These are phyloP conservation scores for Coix lacrymajobi DNA, from an alignment of 176 grass and related monocot species.

Conservation along the genomic window DNA sequence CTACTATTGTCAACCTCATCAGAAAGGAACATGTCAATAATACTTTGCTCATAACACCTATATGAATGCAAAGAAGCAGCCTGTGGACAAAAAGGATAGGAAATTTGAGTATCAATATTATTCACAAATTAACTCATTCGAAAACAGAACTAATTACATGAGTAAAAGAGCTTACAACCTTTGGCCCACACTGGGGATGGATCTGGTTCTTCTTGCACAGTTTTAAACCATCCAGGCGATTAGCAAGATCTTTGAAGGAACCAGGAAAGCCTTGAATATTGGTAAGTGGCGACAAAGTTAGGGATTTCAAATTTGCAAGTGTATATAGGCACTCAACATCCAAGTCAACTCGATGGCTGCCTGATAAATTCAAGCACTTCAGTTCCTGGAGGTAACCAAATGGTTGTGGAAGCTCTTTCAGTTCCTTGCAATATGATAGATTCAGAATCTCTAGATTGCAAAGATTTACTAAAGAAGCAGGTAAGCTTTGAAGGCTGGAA, in stretches of 20 bases:
- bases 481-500: neutral
- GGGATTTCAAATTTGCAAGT: neutral
- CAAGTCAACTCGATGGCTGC: neutral
- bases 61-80: neutral
- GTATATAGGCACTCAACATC: neutral
- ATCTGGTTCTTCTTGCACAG: neutral
- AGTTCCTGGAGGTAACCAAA: neutral
- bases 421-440: neutral
- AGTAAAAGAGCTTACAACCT: neutral
- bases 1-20: neutral
- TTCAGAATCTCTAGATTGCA: neutral
- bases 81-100: neutral
- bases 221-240: neutral
- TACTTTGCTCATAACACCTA: neutral
- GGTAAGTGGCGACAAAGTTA: neutral
- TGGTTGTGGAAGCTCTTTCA: slow-evolving; percentile 13
- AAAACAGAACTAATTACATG: neutral
- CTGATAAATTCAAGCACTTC: slow-evolving; percentile 3
- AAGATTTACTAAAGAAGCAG: neutral
- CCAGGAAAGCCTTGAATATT: neutral
- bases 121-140: neutral
- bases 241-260: neutral
- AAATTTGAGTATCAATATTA: neutral
- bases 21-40: neutral
- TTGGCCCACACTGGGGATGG: neutral